Evolutionary conservation across 176 grass and related monocot genomes (phyloP).

Genomic region (Eragrostis nindensis): DNA sequence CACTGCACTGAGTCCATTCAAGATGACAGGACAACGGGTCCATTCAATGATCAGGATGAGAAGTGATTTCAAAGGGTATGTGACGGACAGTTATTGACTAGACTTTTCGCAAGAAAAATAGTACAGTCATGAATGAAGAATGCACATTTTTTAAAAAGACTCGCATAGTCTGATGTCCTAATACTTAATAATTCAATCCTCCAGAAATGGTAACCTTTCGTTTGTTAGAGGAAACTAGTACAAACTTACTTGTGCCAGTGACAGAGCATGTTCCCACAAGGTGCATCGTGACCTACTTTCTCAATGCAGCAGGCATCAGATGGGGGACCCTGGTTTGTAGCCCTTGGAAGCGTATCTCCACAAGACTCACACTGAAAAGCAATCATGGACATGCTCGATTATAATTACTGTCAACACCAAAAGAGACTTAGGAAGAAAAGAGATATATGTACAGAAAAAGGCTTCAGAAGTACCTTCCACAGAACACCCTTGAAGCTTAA

Average conservation of each 20-base stretch:
- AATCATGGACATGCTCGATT: conserved; percentile 30
- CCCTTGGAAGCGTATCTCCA: conserved; percentile 51
- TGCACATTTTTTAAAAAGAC: background rate
- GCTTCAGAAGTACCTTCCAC: conserved; percentile 59
- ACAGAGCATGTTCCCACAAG: conserved; percentile 60
- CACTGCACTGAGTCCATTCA: background rate
- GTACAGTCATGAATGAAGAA: background rate
- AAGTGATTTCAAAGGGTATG: background rate
- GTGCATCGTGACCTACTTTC: background rate
- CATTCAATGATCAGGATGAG: conserved; percentile 25
- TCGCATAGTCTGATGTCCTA: background rate
- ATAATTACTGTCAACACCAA: background rate
- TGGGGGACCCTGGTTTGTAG: conserved; percentile 37
- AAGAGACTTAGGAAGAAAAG: conserved; percentile 13
- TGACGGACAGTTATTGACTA: background rate
- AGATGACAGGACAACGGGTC: background rate
- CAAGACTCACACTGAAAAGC: conserved; percentile 64
- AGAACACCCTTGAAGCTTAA: conserved; percentile 29
- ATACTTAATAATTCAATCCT: conserved; percentile 7
- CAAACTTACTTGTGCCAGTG: conserved; percentile 76
- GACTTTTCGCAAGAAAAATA: background rate
- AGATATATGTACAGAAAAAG: background rate
- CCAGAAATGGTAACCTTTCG: background rate
- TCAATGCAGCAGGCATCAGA: conserved; percentile 64
- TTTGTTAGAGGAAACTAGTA: conserved; percentile 3